Conservation (phyloP, 2,329 filamentous ascomycete genomes). For the Cladosporium cucumerinum region DNA sequence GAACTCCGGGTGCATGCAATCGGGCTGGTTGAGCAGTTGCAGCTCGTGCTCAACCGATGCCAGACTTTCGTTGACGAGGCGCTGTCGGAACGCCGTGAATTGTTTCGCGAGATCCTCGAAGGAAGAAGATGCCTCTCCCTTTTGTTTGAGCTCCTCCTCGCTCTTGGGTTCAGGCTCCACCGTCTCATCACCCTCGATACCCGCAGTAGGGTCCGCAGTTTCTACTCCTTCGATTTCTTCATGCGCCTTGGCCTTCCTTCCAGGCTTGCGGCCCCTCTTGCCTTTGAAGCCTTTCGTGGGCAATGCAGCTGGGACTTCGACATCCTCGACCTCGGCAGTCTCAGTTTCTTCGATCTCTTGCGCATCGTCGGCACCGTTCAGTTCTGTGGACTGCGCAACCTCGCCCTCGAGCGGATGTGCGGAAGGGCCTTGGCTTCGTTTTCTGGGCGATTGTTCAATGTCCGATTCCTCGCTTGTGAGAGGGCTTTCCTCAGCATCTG, state of each 20-base stretch:
- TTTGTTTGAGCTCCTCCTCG: conserved; percentile 51
- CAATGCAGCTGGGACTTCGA: conserved; percentile 17
- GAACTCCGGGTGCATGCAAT: conserved; percentile 80
- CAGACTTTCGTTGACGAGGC: conserved; percentile 48
- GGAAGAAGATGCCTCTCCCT: conserved; percentile 26
- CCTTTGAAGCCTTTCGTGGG: conserved; percentile 27
- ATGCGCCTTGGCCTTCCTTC: conserved; percentile 21
- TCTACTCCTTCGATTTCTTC: conserved; percentile 37
- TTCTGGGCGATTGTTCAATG: conserved; percentile 34
- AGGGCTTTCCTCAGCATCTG: conserved; percentile 40
- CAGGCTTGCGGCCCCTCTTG: conserved; percentile 16
- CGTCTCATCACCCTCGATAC: conserved; percentile 28
- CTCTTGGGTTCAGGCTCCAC: conserved; percentile 39
- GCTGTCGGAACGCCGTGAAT: conserved; percentile 80
- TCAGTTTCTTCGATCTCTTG: conserved; percentile 26
- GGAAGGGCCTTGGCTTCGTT: conserved; percentile 30
- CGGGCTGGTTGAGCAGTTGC: conserved; percentile 55
- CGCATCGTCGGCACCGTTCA: conserved; percentile 34
- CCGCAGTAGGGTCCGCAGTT: conserved; percentile 8
- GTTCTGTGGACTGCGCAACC: conserved; percentile 14
- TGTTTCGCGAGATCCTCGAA: conserved; percentile 78
- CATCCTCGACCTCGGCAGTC: conserved; percentile 41
- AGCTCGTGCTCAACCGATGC: conserved; percentile 71
- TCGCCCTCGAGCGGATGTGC: conserved; percentile 17
- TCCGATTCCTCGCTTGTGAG: conserved; percentile 36